A percentile compares a stretch with the other conserved stretches of the same genome.
Conservation (phyloP, 164 flowering plant genomes). For the Saururus chinensis region DNA sequence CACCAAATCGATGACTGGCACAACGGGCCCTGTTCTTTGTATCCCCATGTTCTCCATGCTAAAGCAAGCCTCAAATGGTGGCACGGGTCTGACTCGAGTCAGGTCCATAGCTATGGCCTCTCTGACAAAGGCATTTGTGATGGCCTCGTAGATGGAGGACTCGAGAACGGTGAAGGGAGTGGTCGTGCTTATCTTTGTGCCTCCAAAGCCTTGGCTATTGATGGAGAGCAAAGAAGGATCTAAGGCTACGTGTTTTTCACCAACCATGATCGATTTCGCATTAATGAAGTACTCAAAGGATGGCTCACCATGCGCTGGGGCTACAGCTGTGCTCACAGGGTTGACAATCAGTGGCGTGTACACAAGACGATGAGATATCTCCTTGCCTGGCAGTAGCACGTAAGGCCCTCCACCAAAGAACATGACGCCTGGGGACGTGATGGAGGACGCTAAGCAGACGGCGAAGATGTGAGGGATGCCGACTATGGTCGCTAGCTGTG, state of each 20-base stretch:
- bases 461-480: constrained; percentile 9
- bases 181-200: constrained; percentile 43
- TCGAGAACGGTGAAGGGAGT: constrained; percentile 40
- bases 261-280: constrained; percentile 9
- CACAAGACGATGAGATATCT: constrained; percentile 4
- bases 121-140: constrained; percentile 17
- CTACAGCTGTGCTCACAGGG: constrained; percentile 4
- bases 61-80: constrained; percentile 26
- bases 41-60: constrained; percentile 6
- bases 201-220: constrained; percentile 13
- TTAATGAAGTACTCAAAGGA: constrained; percentile 21
- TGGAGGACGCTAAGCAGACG: constrained; percentile 4
- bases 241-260: constrained; percentile 3
- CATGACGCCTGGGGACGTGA: constrained; percentile 3
- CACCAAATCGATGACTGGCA: constrained; percentile 28
- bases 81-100: constrained; percentile 17
- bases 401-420: constrained; percentile 9
- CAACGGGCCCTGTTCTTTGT: constrained; percentile 19
- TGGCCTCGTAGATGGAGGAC: constrained; percentile 26
- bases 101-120: constrained; percentile 14
- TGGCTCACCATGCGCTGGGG: constrained; percentile 1
- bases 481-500: constrained; percentile 7
- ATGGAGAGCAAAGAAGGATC: constrained; percentile 10
- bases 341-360: constrained; percentile 15
- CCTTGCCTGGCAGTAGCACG: constrained; percentile 5